A percentile compares a stretch with the other conserved stretches of the same genome.
Conservation (phyloP, 257 asterid species). For the Solanum rostratum region DNA sequence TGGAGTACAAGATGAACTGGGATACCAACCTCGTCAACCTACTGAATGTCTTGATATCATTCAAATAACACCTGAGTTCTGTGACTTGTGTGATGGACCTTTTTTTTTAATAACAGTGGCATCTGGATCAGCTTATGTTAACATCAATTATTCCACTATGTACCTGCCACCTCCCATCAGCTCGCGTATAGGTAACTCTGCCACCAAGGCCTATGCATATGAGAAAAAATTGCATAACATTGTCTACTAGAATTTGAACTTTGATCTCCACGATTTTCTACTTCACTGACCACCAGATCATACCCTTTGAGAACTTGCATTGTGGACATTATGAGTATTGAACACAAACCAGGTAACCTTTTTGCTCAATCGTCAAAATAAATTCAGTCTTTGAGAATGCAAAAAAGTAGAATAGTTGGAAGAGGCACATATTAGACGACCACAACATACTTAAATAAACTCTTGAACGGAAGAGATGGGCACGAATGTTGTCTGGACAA, state of each 20-base stretch:
- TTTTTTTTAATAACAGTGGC: not conserved
- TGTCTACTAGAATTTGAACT: not conserved
- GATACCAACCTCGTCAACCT: not conserved
- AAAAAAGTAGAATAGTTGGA: too few relatives aligned
- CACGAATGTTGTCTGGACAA: too few relatives aligned
- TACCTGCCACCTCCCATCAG: not conserved
- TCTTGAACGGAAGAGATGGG: too few relatives aligned
- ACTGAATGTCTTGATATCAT: not conserved
- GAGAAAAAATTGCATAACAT: not conserved
- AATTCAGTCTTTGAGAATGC: not conserved
- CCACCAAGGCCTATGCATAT: not conserved
- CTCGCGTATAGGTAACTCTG: not conserved
- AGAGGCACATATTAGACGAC: too few relatives aligned
- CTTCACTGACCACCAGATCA: not conserved
- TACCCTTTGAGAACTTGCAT: not conserved
- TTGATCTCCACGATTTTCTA: not conserved
- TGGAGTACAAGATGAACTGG: not conserved
- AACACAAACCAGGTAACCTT: not conserved
- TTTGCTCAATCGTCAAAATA: not conserved
- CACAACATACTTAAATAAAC: too few relatives aligned
- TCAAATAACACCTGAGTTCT: not conserved
- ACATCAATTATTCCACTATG: not conserved
- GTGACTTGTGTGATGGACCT: not conserved
- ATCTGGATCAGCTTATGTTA: not conserved
- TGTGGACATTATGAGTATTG: not conserved